Percentiles rank a stretch among this genome's conserved stretches.
phyloP scores from a whole-genome alignment of 805 yeast species.

The Candida incommunis region DNA sequence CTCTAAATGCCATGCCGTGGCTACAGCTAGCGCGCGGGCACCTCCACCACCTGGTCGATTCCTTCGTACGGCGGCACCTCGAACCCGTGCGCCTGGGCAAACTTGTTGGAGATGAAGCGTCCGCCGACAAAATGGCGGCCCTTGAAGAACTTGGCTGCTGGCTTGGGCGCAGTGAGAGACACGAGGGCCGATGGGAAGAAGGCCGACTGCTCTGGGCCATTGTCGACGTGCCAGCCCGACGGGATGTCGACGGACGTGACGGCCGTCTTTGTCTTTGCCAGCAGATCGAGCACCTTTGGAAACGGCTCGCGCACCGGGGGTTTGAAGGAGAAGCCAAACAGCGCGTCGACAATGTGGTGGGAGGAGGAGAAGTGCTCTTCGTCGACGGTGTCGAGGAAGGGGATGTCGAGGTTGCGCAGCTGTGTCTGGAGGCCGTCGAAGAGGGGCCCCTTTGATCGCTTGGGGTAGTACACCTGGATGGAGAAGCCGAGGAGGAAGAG shows the following conservation, averaged over 20 bases:
- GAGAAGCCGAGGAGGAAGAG: constrained; percentile 62
- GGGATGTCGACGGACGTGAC: constrained; percentile 83
- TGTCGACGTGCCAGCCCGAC: constrained; percentile 93
- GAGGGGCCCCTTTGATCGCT: constrained; percentile 40
- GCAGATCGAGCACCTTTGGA: constrained; percentile 29
- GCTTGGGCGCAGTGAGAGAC: constrained; percentile 89
- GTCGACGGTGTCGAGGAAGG: constrained; percentile 27
- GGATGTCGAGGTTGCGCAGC: constrained; percentile 47
- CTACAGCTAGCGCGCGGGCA: no score
- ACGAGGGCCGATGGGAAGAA: constrained; percentile 57
- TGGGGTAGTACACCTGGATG: constrained; percentile 74
- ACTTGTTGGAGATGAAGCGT: constrained; percentile 51
- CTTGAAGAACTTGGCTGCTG: constrained; percentile 47
- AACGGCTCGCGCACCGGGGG: constrained; percentile 82
- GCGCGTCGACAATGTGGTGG: constrained; percentile 55
- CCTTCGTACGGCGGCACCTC: constrained; percentile 47
- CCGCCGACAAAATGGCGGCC: constrained; percentile 79
- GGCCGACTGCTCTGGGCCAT: constrained; percentile 45
- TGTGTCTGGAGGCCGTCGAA: constrained; percentile 53
- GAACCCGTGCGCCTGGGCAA: constrained; percentile 65
- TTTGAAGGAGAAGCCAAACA: constrained; percentile 87
- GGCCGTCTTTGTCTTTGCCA: constrained; percentile 33
- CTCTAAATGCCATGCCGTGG: no score
- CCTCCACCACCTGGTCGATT: constrained; percentile 33
- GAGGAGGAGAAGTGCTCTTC: constrained; percentile 25